phyloP scores from a whole-genome alignment of 257 asterid species.

The Catharanthus roseus region DNA sequence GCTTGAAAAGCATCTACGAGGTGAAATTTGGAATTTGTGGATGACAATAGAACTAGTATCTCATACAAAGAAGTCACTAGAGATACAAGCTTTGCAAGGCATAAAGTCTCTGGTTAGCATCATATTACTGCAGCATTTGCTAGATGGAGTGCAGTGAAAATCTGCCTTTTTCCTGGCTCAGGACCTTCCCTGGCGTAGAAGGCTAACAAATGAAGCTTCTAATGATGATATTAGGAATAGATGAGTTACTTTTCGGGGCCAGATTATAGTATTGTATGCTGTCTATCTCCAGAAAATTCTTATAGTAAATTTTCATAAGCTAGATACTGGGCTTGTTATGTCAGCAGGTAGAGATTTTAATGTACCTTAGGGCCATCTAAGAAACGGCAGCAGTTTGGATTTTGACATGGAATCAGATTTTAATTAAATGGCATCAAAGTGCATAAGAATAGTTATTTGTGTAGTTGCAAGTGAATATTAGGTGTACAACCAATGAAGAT shows the following conservation, averaged over 20 bases:
- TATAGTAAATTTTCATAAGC: background rate
- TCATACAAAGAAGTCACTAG: background rate
- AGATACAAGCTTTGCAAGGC: conserved; percentile 2
- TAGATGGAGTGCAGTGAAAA: background rate
- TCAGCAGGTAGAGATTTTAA: background rate
- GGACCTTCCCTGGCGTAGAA: background rate
- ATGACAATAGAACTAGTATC: background rate
- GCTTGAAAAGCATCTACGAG: background rate
- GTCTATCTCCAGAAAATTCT: background rate
- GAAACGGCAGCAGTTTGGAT: background rate
- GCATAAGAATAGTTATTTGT: background rate
- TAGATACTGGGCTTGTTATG: background rate
- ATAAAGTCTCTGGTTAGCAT: background rate
- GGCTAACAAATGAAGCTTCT: background rate
- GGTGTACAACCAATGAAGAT: background rate
- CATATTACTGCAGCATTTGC: background rate
- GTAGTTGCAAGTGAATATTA: too few relatives aligned
- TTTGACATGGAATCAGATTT: too few relatives aligned
- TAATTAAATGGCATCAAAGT: background rate
- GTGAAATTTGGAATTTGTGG: background rate
- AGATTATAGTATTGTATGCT: background rate
- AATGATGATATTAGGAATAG: background rate
- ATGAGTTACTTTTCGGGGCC: background rate
- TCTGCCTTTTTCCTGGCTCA: background rate
- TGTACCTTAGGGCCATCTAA: background rate